Conservation (phyloP, 2,329 filamentous ascomycete species). For the Xylariales sp. region DNA sequence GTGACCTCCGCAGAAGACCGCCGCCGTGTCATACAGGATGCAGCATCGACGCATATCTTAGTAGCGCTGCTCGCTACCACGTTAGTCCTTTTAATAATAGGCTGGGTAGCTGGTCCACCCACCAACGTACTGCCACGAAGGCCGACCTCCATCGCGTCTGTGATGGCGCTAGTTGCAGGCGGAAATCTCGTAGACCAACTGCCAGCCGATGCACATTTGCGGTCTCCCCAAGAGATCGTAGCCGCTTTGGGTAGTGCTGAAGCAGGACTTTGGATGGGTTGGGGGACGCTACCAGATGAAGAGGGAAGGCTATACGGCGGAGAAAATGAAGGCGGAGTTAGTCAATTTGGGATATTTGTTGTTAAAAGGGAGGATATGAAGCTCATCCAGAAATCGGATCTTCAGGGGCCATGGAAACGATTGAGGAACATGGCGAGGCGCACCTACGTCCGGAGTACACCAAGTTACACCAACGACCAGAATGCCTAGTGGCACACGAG, state of each 20-base stretch:
- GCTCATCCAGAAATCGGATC: too few relatives aligned
- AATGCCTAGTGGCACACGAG: too few relatives aligned
- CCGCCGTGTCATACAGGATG: not conserved
- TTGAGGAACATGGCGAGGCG: too few relatives aligned
- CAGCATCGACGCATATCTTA: not conserved
- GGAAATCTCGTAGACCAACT: not conserved
- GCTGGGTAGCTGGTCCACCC: not conserved
- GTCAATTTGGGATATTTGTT: conserved; percentile 9
- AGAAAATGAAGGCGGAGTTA: conserved; percentile 8
- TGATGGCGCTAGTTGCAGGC: not conserved
- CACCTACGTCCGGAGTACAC: too few relatives aligned
- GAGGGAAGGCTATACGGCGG: not conserved
- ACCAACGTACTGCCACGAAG: not conserved
- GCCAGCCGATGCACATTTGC: not conserved
- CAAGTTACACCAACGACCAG: too few relatives aligned
- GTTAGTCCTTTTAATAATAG: not conserved
- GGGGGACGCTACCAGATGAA: not conserved
- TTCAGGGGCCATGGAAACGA: too few relatives aligned
- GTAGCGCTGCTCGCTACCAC: not conserved
- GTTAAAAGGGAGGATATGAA: not conserved
- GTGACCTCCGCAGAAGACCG: not conserved
- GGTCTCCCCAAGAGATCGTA: not conserved
- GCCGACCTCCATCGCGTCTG: not conserved
- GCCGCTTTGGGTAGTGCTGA: not conserved
- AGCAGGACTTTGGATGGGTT: not conserved